phyloP scores from a whole-genome alignment of 768 basidiomycete species.

The Naganishia kalamii region DNA sequence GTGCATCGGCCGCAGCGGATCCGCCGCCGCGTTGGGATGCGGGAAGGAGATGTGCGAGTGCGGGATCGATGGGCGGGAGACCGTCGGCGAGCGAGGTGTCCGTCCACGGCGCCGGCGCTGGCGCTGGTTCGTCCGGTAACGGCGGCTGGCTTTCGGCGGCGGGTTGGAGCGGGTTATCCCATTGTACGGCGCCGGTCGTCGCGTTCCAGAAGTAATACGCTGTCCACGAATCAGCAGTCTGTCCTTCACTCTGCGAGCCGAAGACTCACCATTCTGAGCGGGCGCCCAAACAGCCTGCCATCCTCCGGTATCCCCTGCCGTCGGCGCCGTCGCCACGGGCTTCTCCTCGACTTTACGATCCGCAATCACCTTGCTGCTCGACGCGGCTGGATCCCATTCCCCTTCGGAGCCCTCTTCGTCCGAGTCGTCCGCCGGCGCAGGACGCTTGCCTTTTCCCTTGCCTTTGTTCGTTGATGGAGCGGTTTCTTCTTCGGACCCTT shows the following conservation, averaged over 20 bases:
- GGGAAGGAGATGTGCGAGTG: constrained; percentile 36
- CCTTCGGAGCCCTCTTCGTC: constrained; percentile 10
- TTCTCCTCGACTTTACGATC: constrained; percentile 26
- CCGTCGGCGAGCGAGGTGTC: neutral
- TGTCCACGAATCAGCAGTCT: constrained; percentile 9
- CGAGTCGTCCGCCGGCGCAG: neutral
- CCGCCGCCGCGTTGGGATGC: constrained; percentile 22
- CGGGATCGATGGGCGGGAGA: constrained; percentile 37
- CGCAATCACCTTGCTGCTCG: constrained; percentile 20
- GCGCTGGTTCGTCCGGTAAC: constrained; percentile 13
- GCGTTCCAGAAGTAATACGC: constrained; percentile 47
- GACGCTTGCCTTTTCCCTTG: neutral
- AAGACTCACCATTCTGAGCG: constrained; percentile 41
- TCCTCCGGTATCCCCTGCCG: constrained; percentile 16
- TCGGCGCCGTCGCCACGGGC: neutral
- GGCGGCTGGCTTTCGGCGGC: constrained; percentile 18
- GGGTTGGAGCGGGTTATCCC: constrained; percentile 42
- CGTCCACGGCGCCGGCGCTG: neutral
- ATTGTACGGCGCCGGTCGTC: constrained; percentile 39
- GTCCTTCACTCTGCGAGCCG: neutral
- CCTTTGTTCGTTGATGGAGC: constrained; percentile 15
- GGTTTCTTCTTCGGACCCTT: constrained; percentile 23
- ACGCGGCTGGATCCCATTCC: constrained; percentile 25
- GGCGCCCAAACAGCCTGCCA: constrained; percentile 47
- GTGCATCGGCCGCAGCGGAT: neutral